Conservation (phyloP, 2,329 filamentous ascomycete genomes). For the Hypocrella siamensis region DNA sequence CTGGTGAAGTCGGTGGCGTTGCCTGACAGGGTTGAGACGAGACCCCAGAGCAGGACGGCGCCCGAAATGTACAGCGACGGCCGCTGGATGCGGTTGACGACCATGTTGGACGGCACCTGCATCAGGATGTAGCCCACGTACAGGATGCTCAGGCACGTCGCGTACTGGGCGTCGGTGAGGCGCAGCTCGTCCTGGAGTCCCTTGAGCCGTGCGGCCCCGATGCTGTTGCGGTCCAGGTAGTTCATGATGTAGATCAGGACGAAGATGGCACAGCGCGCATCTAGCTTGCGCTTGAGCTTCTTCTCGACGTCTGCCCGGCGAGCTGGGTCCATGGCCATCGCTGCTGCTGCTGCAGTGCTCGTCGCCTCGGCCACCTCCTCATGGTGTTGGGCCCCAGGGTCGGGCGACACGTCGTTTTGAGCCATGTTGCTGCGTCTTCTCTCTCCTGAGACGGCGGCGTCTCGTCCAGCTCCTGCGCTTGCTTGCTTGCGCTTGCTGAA, state of each 20-base stretch:
- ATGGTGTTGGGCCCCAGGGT: too few relatives aligned
- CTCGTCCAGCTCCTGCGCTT: too few relatives aligned
- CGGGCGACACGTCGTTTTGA: too few relatives aligned
- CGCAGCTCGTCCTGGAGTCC: constrained; percentile 46
- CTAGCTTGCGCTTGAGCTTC: constrained; percentile 54
- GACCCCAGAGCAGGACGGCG: constrained; percentile 43
- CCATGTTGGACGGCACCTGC: constrained; percentile 43
- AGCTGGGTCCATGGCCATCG: constrained; percentile 24
- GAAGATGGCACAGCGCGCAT: constrained; percentile 50
- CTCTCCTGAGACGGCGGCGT: too few relatives aligned
- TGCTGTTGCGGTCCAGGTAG: constrained; percentile 55
- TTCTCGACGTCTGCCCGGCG: constrained; percentile 44
- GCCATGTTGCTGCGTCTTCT: too few relatives aligned
- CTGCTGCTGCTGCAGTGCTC: too few relatives aligned
- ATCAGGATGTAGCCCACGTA: constrained; percentile 53
- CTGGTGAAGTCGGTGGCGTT: constrained; percentile 33
- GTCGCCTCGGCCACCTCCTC: not conserved
- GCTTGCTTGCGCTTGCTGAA: too few relatives aligned
- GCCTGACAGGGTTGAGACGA: constrained; percentile 42
- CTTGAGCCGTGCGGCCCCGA: constrained; percentile 48
- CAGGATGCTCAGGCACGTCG: constrained; percentile 46
- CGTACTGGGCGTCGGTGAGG: constrained; percentile 42
- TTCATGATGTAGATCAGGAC: constrained; percentile 64
- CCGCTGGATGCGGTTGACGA: constrained; percentile 36
- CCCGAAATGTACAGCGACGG: constrained; percentile 34